Percentiles rank a stretch among this genome's conserved stretches.
Conservation (phyloP, 768 basidiomycete species). For the Mrakia hoshinonis region DNA sequence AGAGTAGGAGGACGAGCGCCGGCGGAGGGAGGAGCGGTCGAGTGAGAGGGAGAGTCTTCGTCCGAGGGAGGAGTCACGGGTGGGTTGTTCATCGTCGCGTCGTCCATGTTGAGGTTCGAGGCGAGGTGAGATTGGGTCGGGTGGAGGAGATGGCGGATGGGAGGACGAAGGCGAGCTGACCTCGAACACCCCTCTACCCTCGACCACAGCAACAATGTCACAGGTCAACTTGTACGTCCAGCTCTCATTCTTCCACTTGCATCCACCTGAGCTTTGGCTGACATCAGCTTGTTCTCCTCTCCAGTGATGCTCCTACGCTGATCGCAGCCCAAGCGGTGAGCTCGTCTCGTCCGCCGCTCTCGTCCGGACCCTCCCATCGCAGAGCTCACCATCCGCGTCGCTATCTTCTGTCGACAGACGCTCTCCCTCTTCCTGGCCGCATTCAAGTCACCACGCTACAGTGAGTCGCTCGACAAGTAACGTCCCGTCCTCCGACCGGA, state of each 20-base stretch:
- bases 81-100: neutral
- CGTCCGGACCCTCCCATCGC: neutral
- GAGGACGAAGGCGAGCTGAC: neutral
- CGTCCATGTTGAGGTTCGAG: neutral
- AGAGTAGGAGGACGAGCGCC: neutral
- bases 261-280: neutral
- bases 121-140: neutral
- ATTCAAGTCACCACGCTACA: conserved; percentile 28
- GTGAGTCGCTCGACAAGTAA: neutral
- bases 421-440: conserved; percentile 21
- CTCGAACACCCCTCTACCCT: neutral
- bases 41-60: neutral
- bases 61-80: neutral
- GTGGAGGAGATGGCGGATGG: neutral
- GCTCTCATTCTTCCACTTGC: neutral
- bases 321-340: conserved; percentile 7
- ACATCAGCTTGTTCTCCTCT: neutral
- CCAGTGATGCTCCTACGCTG: conserved; percentile 2
- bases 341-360: neutral
- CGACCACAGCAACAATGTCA: neutral
- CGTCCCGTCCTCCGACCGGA: too few relatives aligned
- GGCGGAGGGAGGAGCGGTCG: too few relatives aligned
- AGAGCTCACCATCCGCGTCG: neutral
- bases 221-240: neutral
- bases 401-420: neutral